Evolutionary conservation across 768 basidiomycete species (phyloP).

Genomic region (Tephrocybe sp.): DNA sequence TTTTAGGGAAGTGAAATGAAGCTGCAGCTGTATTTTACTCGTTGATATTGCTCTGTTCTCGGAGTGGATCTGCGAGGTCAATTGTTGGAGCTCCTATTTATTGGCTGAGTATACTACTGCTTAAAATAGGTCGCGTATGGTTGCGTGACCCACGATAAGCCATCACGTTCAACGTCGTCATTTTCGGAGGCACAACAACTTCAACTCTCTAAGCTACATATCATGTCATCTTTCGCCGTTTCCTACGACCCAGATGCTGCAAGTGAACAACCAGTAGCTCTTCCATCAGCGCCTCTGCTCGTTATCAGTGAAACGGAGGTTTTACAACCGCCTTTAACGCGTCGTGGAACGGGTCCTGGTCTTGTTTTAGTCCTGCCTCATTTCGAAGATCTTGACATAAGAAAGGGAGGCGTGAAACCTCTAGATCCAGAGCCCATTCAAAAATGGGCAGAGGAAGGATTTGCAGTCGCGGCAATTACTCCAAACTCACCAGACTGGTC

Average conservation of each 20-base stretch:
- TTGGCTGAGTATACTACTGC: too few relatives aligned
- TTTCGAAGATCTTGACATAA: constrained; percentile 22
- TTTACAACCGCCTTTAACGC: constrained; percentile 48
- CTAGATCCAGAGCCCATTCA: constrained; percentile 49
- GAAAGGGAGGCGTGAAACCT: constrained; percentile 24
- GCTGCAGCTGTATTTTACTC: too few relatives aligned
- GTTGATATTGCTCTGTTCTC: too few relatives aligned
- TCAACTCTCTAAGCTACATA: too few relatives aligned
- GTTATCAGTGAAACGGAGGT: constrained; percentile 29
- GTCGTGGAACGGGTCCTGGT: constrained; percentile 49
- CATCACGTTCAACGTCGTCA: too few relatives aligned
- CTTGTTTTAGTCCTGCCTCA: constrained; percentile 43
- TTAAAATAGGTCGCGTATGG: too few relatives aligned
- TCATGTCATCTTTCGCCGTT: constrained; percentile 19
- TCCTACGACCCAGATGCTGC: constrained; percentile 39
- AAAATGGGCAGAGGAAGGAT: constrained; percentile 60
- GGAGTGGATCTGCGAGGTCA: too few relatives aligned
- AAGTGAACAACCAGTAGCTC: constrained; percentile 37
- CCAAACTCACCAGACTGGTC: constrained; percentile 18
- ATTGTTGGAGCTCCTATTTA: too few relatives aligned
- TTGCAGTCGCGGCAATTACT: constrained; percentile 42
- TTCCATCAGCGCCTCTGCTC: constrained; percentile 41
- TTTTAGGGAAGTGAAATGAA: too few relatives aligned
- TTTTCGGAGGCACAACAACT: too few relatives aligned
- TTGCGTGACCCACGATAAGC: too few relatives aligned